These are phyloP conservation scores for Hippophae rhamnoides DNA, from an alignment of 306 rosid genomes.

Conservation along the genomic window DNA sequence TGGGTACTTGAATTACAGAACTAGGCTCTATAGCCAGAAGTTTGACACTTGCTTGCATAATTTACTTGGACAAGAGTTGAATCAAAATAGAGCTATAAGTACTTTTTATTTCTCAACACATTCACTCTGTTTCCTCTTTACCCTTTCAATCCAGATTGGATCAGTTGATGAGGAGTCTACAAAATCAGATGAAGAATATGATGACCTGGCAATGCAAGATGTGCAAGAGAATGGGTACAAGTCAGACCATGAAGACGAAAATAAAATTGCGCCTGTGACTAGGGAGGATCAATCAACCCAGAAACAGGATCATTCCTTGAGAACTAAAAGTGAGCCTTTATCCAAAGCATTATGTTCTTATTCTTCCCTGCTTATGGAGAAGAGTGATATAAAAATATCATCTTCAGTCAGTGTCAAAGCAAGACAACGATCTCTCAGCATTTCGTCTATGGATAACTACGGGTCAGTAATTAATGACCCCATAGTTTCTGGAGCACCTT, in stretches of 20 bases:
- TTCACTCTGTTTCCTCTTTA: too few species aligned
- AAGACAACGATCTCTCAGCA: slow-evolving; percentile 75
- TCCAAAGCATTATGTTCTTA: slow-evolving; percentile 38
- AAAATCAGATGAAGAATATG: slow-evolving; percentile 90
- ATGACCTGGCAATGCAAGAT: slow-evolving; percentile 83
- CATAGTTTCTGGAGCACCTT: slow-evolving; percentile 63
- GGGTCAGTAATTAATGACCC: slow-evolving; percentile 42
- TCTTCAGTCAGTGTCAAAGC: slow-evolving; percentile 34
- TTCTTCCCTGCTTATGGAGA: slow-evolving; percentile 45
- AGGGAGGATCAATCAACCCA: slow-evolving; percentile 22
- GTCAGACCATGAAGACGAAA: slow-evolving; percentile 45
- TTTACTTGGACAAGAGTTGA: not conserved
- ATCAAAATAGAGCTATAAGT: too few species aligned
- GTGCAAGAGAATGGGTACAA: slow-evolving; percentile 41
- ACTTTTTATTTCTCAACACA: too few species aligned
- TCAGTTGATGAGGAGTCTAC: slow-evolving; percentile 95
- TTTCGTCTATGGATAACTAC: slow-evolving; percentile 54
- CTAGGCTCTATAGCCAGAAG: too few species aligned
- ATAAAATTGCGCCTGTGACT: slow-evolving; percentile 19
- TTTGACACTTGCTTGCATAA: too few species aligned
- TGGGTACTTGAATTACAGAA: too few species aligned
- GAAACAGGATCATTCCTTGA: slow-evolving; percentile 29
- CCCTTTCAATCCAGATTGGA: slow-evolving; percentile 44
- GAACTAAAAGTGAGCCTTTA: slow-evolving; percentile 45
- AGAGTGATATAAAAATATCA: slow-evolving; percentile 31